phyloP scores from a whole-genome alignment of 2,329 filamentous ascomycete genomes.

The Aspergillus spinulosporus region DNA sequence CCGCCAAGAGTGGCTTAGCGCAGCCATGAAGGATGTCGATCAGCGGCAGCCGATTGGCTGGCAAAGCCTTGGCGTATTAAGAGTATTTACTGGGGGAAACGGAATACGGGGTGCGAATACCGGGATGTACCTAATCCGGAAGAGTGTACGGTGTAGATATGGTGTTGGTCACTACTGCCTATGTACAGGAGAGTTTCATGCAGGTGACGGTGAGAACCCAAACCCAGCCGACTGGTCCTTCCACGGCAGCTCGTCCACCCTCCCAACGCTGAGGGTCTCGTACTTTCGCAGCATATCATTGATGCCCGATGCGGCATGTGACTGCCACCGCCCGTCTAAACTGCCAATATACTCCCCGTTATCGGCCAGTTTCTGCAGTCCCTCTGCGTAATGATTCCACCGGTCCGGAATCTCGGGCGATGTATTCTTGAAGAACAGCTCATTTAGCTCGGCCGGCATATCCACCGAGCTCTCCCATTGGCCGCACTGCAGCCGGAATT shows the following conservation, averaged over 20 bases:
- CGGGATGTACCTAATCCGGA: too few species aligned
- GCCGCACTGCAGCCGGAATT: constrained; percentile 20
- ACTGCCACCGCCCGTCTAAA: background rate
- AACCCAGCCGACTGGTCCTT: background rate
- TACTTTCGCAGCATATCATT: constrained; percentile 29
- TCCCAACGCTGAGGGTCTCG: constrained; percentile 27
- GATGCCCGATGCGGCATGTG: constrained; percentile 14
- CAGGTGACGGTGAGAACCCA: constrained; percentile 2
- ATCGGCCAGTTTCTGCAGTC: constrained; percentile 15
- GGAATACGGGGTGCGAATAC: too few species aligned
- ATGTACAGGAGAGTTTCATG: too few species aligned
- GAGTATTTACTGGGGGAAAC: background rate
- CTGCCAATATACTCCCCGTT: constrained; percentile 8
- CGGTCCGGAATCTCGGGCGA: constrained; percentile 1
- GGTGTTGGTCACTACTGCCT: too few species aligned
- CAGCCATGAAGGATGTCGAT: background rate
- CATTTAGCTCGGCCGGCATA: constrained; percentile 21
- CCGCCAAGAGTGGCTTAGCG: background rate
- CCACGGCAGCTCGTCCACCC: constrained; percentile 9
- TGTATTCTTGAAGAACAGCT: constrained; percentile 18
- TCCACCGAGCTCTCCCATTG: constrained; percentile 11
- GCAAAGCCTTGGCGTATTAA: background rate
- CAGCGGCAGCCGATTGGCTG: background rate
- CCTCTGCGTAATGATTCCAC: constrained; percentile 19
- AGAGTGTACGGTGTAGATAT: too few species aligned